Conservation (phyloP, 441 rosid species). For the Erodium chrysanthum region DNA sequence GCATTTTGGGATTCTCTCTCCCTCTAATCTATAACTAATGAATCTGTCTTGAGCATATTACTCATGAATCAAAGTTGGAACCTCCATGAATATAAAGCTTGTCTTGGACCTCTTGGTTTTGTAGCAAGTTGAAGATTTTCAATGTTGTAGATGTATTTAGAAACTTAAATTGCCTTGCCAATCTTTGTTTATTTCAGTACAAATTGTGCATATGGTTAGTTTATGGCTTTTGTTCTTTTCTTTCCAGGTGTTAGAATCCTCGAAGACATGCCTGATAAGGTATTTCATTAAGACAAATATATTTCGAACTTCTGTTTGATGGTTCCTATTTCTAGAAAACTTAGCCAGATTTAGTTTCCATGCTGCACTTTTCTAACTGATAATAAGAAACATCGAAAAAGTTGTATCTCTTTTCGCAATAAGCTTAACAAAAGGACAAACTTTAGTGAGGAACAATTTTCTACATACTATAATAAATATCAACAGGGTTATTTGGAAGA, state of each 20-base stretch:
- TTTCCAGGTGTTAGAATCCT: constrained; percentile 78
- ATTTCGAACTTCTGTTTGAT: no score
- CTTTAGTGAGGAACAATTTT: neutral
- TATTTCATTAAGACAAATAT: constrained; percentile 20
- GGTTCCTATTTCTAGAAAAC: neutral
- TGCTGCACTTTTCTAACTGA: neutral
- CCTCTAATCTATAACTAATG: neutral
- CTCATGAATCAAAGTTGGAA: neutral
- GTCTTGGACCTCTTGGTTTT: neutral
- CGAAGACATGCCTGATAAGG: constrained; percentile 88
- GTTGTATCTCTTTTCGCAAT: neutral
- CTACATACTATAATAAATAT: neutral
- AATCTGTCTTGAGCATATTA: neutral
- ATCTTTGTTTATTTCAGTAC: neutral
- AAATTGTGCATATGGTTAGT: neutral
- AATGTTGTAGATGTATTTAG: neutral
- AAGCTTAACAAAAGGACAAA: neutral
- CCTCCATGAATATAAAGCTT: neutral
- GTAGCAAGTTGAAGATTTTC: neutral
- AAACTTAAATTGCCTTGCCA: constrained; percentile 49
- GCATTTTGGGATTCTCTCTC: neutral
- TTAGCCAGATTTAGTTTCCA: neutral
- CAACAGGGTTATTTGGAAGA: neutral
- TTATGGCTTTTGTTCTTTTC: constrained; percentile 10
- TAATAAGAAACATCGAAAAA: neutral